These are phyloP conservation scores for Tricholoma hemisulphureum DNA, from an alignment of 768 basidiomycete species.

Conservation along the genomic window DNA sequence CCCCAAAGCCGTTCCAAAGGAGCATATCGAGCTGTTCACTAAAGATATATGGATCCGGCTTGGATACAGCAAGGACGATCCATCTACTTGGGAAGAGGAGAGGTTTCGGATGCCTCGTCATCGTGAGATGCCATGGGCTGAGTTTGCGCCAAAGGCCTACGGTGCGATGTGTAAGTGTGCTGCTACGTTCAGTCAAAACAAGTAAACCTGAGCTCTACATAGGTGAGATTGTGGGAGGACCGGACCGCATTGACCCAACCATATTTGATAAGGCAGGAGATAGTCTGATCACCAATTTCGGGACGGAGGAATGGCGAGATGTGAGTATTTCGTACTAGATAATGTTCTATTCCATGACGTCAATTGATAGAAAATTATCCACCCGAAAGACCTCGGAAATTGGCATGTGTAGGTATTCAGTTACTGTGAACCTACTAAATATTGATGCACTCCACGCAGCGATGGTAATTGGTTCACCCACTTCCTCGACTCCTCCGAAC, in stretches of 20 bases:
- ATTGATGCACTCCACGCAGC: neutral
- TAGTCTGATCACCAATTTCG: slow-evolving; percentile 4
- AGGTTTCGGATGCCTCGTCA: slow-evolving; percentile 3
- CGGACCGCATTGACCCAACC: slow-evolving; percentile 1
- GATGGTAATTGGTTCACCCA: slow-evolving; percentile 7
- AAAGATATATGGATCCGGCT: slow-evolving; percentile 3
- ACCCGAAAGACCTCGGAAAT: slow-evolving; percentile 3
- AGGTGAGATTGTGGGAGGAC: slow-evolving; percentile 4
- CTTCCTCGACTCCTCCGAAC: slow-evolving; percentile 6
- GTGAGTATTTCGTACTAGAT: neutral
- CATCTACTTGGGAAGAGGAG: slow-evolving; percentile 2
- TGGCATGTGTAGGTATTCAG: slow-evolving; percentile 1
- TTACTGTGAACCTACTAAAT: neutral
- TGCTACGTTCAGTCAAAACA: neutral
- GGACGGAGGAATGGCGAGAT: slow-evolving; percentile 1
- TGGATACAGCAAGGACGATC: slow-evolving; percentile 4
- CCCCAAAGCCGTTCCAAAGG: neutral
- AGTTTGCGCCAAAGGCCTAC: neutral
- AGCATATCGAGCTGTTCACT: neutral
- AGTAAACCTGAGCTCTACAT: neutral
- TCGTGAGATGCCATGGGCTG: slow-evolving; percentile 1
- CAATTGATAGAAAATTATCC: neutral
- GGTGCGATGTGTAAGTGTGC: slow-evolving; percentile 1
- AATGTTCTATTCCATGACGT: neutral
- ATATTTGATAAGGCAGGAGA: slow-evolving; percentile 5